phyloP scores from a whole-genome alignment of 176 grass and related monocot genomes.

The Metroxylon sagu region DNA sequence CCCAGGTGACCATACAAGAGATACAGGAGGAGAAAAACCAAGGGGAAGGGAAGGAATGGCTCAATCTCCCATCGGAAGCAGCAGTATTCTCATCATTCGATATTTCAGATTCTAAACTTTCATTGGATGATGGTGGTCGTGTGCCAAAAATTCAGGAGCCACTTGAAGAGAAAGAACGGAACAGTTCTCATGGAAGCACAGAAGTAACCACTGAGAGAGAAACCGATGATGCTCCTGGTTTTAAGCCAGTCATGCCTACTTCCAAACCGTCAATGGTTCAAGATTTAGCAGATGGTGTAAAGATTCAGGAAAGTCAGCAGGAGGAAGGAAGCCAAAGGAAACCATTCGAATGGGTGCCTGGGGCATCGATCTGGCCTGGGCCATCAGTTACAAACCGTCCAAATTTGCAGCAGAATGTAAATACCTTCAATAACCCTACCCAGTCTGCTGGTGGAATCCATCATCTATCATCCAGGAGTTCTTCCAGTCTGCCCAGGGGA shows the following conservation, averaged over 20 bases:
- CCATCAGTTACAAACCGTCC: constrained; percentile 10
- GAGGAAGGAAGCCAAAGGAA: constrained; percentile 11
- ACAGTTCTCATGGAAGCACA: not conserved
- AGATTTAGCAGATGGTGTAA: constrained; percentile 8
- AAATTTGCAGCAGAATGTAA: constrained; percentile 2
- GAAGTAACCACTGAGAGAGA: constrained; percentile 12
- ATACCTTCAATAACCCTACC: constrained; percentile 2
- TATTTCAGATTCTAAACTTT: constrained; percentile 10
- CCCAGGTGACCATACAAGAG: constrained; percentile 13
- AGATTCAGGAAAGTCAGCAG: constrained; percentile 3
- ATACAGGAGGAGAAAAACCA: constrained; percentile 22
- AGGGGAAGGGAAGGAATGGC: constrained; percentile 4
- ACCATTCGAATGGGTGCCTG: constrained; percentile 2
- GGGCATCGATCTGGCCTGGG: not conserved
- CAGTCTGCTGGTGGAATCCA: constrained; percentile 5
- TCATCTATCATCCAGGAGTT: constrained; percentile 8
- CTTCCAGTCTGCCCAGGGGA: not conserved
- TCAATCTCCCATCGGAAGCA: constrained; percentile 16
- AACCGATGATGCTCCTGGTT: not conserved
- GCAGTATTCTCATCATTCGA: constrained; percentile 20
- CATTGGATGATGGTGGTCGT: constrained; percentile 4
- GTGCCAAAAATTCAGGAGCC: constrained; percentile 4
- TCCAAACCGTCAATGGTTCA: not conserved
- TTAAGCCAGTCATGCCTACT: constrained; percentile 4
- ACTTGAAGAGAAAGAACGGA: constrained; percentile 16